These are phyloP conservation scores for Aspergillus thermomutatus DNA, from an alignment of 2,329 filamentous ascomycete species.

Conservation along the genomic window DNA sequence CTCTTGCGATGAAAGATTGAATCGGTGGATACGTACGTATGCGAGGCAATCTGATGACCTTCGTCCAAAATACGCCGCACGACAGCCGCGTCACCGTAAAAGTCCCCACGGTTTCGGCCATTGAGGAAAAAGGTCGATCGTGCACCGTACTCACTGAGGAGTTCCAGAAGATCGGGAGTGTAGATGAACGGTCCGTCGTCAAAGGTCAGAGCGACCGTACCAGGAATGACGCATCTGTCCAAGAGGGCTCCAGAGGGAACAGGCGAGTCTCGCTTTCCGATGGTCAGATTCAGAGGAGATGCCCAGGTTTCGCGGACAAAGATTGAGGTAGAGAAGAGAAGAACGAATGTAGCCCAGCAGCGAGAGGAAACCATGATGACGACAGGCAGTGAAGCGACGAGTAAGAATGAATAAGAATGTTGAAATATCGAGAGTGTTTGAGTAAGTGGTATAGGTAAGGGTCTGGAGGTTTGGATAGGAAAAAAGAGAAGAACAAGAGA, in stretches of 20 bases:
- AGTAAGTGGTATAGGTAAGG: background rate
- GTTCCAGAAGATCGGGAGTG: conserved; percentile 56
- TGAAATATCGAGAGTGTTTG: background rate
- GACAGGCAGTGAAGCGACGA: background rate
- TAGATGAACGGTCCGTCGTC: conserved; percentile 63
- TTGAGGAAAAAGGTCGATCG: conserved; percentile 65
- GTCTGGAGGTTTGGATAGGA: background rate
- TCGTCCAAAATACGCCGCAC: conserved; percentile 30
- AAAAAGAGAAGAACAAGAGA: background rate
- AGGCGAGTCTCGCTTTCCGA: background rate
- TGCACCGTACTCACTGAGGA: conserved; percentile 53
- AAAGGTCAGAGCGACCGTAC: conserved; percentile 61
- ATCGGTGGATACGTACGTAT: conserved; percentile 33
- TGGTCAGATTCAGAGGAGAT: background rate
- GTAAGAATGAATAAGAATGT: background rate
- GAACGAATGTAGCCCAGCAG: background rate
- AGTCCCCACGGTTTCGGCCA: conserved; percentile 36
- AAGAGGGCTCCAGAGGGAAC: conserved; percentile 44
- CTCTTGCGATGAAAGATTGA: background rate
- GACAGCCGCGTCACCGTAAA: conserved; percentile 26
- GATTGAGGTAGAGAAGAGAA: conserved; percentile 3
- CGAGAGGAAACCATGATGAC: background rate
- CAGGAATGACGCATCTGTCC: conserved; percentile 39
- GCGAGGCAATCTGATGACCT: conserved; percentile 48
- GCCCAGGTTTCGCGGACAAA: background rate